Conservation (phyloP, 805 yeast species). For the Candida tibetensis region DNA sequence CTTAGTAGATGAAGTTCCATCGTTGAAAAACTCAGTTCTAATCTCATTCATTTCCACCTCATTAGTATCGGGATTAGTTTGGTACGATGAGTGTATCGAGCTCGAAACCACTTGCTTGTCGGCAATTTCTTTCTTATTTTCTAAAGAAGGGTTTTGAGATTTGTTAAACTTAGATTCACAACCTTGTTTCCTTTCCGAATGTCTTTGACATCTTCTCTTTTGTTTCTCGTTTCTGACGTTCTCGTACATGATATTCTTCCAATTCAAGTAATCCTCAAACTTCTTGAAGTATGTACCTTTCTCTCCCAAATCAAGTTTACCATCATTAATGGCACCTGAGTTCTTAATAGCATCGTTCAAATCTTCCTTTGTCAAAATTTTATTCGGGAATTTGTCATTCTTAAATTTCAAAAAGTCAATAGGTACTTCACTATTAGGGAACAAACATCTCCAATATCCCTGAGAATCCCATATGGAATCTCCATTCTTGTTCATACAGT, state of each 20-base stretch:
- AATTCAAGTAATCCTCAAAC: slow-evolving; percentile 61
- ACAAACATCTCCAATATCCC: slow-evolving; percentile 90
- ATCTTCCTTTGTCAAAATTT: slow-evolving; percentile 56
- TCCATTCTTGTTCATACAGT: slow-evolving; percentile 67
- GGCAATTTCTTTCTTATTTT: neutral
- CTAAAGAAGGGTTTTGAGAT: neutral
- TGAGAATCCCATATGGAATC: slow-evolving; percentile 75
- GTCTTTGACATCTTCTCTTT: slow-evolving; percentile 8
- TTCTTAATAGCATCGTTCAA: slow-evolving; percentile 36
- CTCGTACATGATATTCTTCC: slow-evolving; percentile 58
- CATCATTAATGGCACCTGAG: slow-evolving; percentile 9
- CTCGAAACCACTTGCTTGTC: slow-evolving; percentile 22
- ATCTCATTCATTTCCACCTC: slow-evolving; percentile 29
- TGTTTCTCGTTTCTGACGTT: slow-evolving; percentile 38
- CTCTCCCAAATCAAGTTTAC: slow-evolving; percentile 39
- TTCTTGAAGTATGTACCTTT: slow-evolving; percentile 63
- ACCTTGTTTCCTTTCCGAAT: too few species aligned
- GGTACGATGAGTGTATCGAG: slow-evolving; percentile 23
- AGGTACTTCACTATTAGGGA: slow-evolving; percentile 53
- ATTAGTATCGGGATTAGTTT: slow-evolving; percentile 26
- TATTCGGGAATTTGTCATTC: slow-evolving; percentile 22
- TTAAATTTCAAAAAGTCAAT: slow-evolving; percentile 28
- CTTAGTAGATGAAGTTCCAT: slow-evolving; percentile 36
- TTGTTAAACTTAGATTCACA: neutral
- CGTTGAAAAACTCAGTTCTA: slow-evolving; percentile 32